Percentiles rank a stretch among this genome's conserved stretches.
Evolutionary conservation across 371 early-diverging fungal species (phyloP).

Genomic region (Dipsacomyces acuminosporus): DNA sequence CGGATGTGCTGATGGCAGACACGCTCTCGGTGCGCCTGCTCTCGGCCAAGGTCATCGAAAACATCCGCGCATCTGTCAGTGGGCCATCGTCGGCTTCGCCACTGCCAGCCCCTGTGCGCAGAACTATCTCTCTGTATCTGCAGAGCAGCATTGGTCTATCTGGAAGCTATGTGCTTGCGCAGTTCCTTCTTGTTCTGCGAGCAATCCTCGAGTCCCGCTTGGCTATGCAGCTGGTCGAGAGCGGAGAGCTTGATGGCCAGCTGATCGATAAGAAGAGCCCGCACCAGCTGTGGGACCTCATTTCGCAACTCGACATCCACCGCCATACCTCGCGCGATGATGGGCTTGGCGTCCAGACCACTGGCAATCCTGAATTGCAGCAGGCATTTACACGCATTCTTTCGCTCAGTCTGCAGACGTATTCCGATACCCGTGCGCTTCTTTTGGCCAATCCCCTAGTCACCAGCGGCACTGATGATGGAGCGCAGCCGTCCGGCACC

Average conservation of each 20-base stretch:
- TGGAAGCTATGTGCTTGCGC: slow-evolving; percentile 50
- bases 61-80: slow-evolving; percentile 53
- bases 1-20: slow-evolving; percentile 51
- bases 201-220: slow-evolving; percentile 39
- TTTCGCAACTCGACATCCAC: slow-evolving; percentile 14
- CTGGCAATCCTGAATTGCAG: neutral
- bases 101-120: slow-evolving; percentile 52
- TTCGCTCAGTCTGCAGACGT: slow-evolving; percentile 17
- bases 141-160: slow-evolving; percentile 50
- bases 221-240: slow-evolving; percentile 16
- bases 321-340: neutral
- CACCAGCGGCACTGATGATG: slow-evolving; percentile 3
- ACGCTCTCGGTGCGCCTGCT: slow-evolving; percentile 52
- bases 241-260: slow-evolving; percentile 11
- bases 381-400: slow-evolving; percentile 20
- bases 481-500: neutral
- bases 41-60: slow-evolving; percentile 52
- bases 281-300: slow-evolving; percentile 28
- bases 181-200: slow-evolving; percentile 22
- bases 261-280: slow-evolving; percentile 13
- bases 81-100: slow-evolving; percentile 48
- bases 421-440: neutral
- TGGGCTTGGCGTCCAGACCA: neutral
- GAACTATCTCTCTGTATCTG: slow-evolving; percentile 26
- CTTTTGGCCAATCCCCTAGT: slow-evolving; percentile 3